Conservation (phyloP, 2,329 filamentous ascomycete species). For the Alternaria longipes region DNA sequence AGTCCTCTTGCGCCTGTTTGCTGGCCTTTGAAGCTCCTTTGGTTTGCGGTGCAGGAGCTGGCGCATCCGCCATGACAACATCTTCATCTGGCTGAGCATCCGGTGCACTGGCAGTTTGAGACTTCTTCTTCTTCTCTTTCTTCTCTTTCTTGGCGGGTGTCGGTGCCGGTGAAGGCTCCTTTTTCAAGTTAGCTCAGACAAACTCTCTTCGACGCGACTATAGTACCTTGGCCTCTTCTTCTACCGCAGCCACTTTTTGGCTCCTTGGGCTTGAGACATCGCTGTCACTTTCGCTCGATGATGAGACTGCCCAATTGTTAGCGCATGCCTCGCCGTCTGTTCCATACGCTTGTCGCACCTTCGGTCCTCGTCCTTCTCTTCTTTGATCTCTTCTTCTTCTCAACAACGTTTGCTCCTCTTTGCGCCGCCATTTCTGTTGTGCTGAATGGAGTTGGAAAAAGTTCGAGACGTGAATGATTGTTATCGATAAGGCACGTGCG, state of each 20-base stretch:
- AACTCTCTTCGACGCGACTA: neutral
- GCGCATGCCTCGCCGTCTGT: neutral
- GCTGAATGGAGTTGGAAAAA: conserved; percentile 24
- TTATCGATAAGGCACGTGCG: conserved; percentile 31
- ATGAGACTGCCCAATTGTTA: conserved; percentile 37
- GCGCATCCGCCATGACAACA: conserved; percentile 30
- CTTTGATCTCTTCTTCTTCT: conserved; percentile 39
- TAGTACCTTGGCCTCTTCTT: conserved; percentile 5
- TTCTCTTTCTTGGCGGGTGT: conserved; percentile 24
- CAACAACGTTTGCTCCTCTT: conserved; percentile 25
- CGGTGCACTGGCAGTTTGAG: conserved; percentile 4
- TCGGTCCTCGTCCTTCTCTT: conserved; percentile 46
- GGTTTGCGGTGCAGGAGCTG: conserved; percentile 11
- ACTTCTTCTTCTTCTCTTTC: conserved; percentile 25
- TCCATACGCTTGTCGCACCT: conserved; percentile 17
- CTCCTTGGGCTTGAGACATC: conserved; percentile 31
- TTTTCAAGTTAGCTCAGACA: neutral
- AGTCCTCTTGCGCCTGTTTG: conserved; percentile 49
- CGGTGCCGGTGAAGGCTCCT: conserved; percentile 11
- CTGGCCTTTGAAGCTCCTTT: conserved; percentile 9
- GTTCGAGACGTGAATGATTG: conserved; percentile 30
- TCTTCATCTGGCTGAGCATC: conserved; percentile 24
- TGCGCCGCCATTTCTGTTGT: conserved; percentile 34
- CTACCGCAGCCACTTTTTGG: conserved; percentile 9
- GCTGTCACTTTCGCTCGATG: conserved; percentile 45